phyloP scores from a whole-genome alignment of 208 protist species.

The Trypanosoma lewisi region DNA sequence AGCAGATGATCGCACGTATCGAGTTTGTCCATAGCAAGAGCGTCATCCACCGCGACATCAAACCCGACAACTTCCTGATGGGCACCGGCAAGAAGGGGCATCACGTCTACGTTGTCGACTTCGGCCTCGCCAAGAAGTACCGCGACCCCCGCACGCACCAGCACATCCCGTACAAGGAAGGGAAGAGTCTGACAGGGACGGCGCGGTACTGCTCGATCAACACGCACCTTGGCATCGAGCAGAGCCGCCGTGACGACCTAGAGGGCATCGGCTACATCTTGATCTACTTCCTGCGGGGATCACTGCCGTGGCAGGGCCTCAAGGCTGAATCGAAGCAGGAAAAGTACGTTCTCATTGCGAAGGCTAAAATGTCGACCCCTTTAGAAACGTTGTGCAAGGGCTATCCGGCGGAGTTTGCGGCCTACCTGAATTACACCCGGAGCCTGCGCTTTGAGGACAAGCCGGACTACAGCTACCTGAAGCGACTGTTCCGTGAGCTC shows the following conservation, averaged over 20 bases:
- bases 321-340: constrained; percentile 96
- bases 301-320: constrained; percentile 98
- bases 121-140: constrained; percentile 99
- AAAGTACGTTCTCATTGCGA: constrained; percentile 98
- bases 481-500: constrained; percentile 98
- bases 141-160: constrained; percentile 96
- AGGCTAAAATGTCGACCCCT: constrained; percentile 96
- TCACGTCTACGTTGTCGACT: constrained; percentile 98
- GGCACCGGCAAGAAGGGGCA: constrained; percentile 86
- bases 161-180: constrained; percentile 99
- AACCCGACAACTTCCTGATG: constrained; percentile 95
- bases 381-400: constrained; percentile 96
- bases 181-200: constrained; percentile 99
- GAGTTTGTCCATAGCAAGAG: constrained; percentile 93
- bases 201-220: constrained; percentile 99
- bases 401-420: constrained; percentile 94
- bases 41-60: constrained; percentile 93
- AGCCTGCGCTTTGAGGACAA: constrained; percentile 98
- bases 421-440: constrained; percentile 97
- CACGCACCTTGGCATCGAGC: constrained; percentile 98
- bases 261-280: constrained; percentile 99
- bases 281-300: constrained; percentile 99
- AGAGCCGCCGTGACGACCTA: constrained; percentile 96
- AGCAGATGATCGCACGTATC: constrained; percentile 90
- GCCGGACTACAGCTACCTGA: constrained; percentile 98